Base-by-base conservation (phyloP, 352 stramenopile species). In the Globisporangium iwayamae region DNA sequence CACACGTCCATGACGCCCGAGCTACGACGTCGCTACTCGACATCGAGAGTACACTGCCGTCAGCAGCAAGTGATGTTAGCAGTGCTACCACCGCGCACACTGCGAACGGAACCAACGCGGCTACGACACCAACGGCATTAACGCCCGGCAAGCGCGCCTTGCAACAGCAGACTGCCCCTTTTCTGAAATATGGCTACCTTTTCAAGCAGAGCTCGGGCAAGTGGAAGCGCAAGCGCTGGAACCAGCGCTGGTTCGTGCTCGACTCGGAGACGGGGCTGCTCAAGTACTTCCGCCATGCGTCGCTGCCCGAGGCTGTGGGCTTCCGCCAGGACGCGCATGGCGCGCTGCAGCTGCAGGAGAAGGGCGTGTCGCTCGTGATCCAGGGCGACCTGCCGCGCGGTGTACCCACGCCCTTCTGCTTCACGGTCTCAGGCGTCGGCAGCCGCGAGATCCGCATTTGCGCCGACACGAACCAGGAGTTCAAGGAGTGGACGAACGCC, bases 331-430 rank as follows among this genome's bases (percentile, higher is more conserved):
- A 90, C 55, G 75, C 76, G 6, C 83, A 91, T n/a, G 85, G 78
- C 11, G 69, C 70, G 8, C 55, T 91, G 36, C 63, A 69, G 41
- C 69, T 93, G 10, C 74, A 81, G 38, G 74, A 81, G 53, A 53
- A 68, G 2, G 79, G 74, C 7, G 83, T 78, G 8, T 78, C 80
- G 41, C 67, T 93, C 6, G 80, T 90, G 43, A 85, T 92, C 48
- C 85, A 90, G 62, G 83, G 83, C 45, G 81, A 89, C 65, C 53
- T 92, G 46, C 81, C 85, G 16, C 62, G 70, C 9, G 78, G 81
- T 46, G 84, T 87, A n/a, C 85, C 85, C 9, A 90, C 81, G 13
- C 85, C 85, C 11, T 94, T 91, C 69, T 94, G 85, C 65, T 94
- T 94, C 65, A 89, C 77, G 9, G 69, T 91, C 28, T 63, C 74